Percentiles rank a stretch among this genome's conserved stretches.
Evolutionary conservation across 495 filamentous ascomycete species (phyloP).

Genomic region (Diplogelasinospora grovesii): DNA sequence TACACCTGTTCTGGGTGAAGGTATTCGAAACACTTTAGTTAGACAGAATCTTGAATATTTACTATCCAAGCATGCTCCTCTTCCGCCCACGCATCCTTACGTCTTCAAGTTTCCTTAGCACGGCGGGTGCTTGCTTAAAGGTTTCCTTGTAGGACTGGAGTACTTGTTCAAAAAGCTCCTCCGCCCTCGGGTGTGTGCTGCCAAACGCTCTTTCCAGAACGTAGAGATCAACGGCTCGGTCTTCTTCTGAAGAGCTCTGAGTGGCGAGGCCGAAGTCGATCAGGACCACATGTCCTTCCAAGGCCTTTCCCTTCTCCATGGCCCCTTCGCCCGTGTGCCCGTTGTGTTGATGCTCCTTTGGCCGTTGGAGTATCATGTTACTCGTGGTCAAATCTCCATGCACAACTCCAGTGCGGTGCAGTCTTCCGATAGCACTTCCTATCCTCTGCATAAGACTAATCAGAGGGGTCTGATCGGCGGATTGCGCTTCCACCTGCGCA

Average conservation of each 20-base stretch:
- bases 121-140: constrained; percentile 45
- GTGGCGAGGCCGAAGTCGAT: constrained; percentile 94
- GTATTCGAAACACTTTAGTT: too few relatives aligned
- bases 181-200: constrained; percentile 86
- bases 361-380: constrained; percentile 78
- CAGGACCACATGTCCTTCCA: constrained; percentile 71
- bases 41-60: too few relatives aligned
- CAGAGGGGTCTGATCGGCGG: constrained; percentile 29
- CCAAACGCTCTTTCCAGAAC: constrained; percentile 94
- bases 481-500: constrained; percentile 17
- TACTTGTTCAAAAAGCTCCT: constrained; percentile 60
- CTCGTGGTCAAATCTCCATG: constrained; percentile 97
- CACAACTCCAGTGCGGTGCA: constrained; percentile 78
- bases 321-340: constrained; percentile 8
- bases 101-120: constrained; percentile 73
- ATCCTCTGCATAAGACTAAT: constrained; percentile 62
- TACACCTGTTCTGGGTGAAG: too few relatives aligned
- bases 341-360: constrained; percentile 4
- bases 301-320: constrained; percentile 20
- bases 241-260: constrained; percentile 80
- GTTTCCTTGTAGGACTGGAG: constrained; percentile 48
- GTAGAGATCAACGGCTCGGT: constrained; percentile 93
- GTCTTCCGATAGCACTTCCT: constrained; percentile 63
- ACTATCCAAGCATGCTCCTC: constrained; percentile 94
- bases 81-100: constrained; percentile 95